Base-by-base conservation (phyloP, 495 filamentous ascomycete species). In the Immersiella caudata region DNA sequence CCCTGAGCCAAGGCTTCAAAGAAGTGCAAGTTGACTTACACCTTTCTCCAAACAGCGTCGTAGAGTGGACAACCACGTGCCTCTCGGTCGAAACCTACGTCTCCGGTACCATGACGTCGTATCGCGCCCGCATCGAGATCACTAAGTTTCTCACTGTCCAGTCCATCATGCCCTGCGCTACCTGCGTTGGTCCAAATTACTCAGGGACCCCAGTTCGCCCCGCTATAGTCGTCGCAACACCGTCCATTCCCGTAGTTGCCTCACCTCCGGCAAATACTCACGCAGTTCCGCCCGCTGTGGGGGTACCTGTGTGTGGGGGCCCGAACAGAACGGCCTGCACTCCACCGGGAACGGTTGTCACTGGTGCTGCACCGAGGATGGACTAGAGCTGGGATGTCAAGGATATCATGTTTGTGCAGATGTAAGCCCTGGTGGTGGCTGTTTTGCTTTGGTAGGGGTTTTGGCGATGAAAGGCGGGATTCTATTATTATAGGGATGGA, bases 21-120 rank as follows among this genome's bases (percentile, higher is more conserved):
- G n/a, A n/a, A n/a, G n/a, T n/a, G n/a, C 49, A 3, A 21, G 8
- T 4, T 14, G 14, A 8, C 16, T 25, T 22, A 35, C n/a, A 22
- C 29, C 9, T 26, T 5, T 26, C 21, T 12, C 12, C 25, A 55
- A 21, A 25, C 49, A 63, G 61, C 8, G 49, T 52, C 40, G 25
- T 63, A 40, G 24, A 63, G 5, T 65, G 63, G 63, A 65, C 63
- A 8, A 57, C 63, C 22, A 35, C 36, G 25, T 65, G 63, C 63
- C 27, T 52, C 12, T 22, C 29, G 2, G 25, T 57, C 0, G 35
- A 33, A 22, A 65, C 51, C 35, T 18, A 56, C 52, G 40, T 35
- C 52, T 54, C 46, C 2, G 62, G 46, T 6, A 64, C 62, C 50
- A 27, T 27, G 26, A 64, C 46, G 0, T n/a, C 49, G 7, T 18